Evolutionary conservation across 2,329 filamentous ascomycete genomes (phyloP).

Genomic region (Diaporthe sp.): DNA sequence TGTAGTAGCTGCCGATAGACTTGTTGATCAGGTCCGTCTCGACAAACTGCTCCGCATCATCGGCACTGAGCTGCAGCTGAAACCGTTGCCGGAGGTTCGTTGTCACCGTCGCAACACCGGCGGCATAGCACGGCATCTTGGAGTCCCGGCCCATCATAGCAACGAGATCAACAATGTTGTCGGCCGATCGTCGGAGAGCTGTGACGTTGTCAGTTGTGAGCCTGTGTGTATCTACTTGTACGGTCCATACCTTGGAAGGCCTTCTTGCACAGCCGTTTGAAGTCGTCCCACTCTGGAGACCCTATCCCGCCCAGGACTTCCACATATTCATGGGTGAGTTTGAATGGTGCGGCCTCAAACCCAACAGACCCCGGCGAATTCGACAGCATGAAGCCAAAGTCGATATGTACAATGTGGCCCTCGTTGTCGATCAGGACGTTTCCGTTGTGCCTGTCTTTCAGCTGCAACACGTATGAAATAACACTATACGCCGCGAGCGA

Average conservation of each 20-base stretch:
- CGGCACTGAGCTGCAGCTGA: slow-evolving; percentile 84
- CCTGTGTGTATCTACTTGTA: not conserved
- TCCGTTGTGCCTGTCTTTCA: slow-evolving; percentile 89
- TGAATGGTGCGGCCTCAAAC: slow-evolving; percentile 89
- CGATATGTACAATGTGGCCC: slow-evolving; percentile 89
- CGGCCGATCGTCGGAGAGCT: slow-evolving; percentile 82
- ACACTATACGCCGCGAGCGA: slow-evolving; percentile 89
- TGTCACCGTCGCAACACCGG: slow-evolving; percentile 79
- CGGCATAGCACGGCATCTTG: slow-evolving; percentile 86
- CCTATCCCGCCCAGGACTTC: slow-evolving; percentile 83
- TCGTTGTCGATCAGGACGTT: slow-evolving; percentile 89
- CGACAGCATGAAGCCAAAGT: slow-evolving; percentile 91
- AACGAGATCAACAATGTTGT: slow-evolving; percentile 84
- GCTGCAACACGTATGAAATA: slow-evolving; percentile 84
- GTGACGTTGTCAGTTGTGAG: slow-evolving; percentile 40
- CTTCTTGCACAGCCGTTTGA: slow-evolving; percentile 84
- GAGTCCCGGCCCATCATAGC: slow-evolving; percentile 87
- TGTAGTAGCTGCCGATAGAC: slow-evolving; percentile 89
- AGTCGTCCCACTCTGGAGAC: slow-evolving; percentile 78
- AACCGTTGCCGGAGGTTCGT: slow-evolving; percentile 79
- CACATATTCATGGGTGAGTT: slow-evolving; percentile 85
- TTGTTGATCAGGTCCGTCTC: slow-evolving; percentile 84
- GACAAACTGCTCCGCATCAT: slow-evolving; percentile 85
- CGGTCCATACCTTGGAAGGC: slow-evolving; percentile 78
- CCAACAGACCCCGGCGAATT: slow-evolving; percentile 88